phyloP scores from a whole-genome alignment of 768 basidiomycete species.

The Trametes cinnabarina region DNA sequence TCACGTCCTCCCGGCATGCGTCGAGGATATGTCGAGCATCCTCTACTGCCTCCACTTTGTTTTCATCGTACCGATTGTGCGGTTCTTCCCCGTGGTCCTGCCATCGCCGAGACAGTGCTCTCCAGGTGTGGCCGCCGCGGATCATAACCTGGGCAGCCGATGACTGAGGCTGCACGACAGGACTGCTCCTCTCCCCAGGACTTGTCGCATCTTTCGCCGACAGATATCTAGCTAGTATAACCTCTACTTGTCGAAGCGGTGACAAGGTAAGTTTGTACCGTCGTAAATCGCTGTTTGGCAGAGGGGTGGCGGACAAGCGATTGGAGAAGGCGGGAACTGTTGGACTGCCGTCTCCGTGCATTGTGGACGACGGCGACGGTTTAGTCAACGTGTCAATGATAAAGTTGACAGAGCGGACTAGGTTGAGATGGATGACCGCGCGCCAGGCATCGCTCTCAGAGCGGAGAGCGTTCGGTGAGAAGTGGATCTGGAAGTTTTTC shows the following conservation, averaged over 20 bases:
- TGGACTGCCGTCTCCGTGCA: constrained; percentile 7
- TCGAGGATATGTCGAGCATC: constrained; percentile 46
- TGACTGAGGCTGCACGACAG: constrained; percentile 44
- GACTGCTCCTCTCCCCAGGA: constrained; percentile 10
- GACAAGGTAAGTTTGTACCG: constrained; percentile 49
- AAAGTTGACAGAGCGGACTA: constrained; percentile 52
- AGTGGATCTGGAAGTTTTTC: constrained; percentile 64
- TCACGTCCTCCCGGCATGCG: constrained; percentile 55
- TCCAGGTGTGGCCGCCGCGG: constrained; percentile 50
- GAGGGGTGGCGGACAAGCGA: constrained; percentile 13
- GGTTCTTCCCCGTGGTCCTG: constrained; percentile 12
- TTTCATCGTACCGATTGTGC: constrained; percentile 8
- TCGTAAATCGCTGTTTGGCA: constrained; percentile 35
- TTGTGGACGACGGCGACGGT: constrained; percentile 12
- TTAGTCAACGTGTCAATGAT: constrained; percentile 41
- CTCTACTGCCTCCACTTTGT: constrained; percentile 37
- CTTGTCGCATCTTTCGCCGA: constrained; percentile 31
- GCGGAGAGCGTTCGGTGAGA: constrained; percentile 56
- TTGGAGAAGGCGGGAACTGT: constrained; percentile 1
- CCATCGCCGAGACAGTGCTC: constrained; percentile 35
- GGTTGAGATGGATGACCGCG: constrained; percentile 66
- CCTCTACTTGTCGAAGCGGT: constrained; percentile 56
- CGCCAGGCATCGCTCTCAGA: constrained; percentile 61
- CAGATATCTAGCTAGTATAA: constrained; percentile 44
- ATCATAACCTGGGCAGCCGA: constrained; percentile 50